Percentiles rank a stretch among this genome's conserved stretches.
Conservation (phyloP, 2,329 filamentous ascomycete genomes). For the Triangularia setosa region DNA sequence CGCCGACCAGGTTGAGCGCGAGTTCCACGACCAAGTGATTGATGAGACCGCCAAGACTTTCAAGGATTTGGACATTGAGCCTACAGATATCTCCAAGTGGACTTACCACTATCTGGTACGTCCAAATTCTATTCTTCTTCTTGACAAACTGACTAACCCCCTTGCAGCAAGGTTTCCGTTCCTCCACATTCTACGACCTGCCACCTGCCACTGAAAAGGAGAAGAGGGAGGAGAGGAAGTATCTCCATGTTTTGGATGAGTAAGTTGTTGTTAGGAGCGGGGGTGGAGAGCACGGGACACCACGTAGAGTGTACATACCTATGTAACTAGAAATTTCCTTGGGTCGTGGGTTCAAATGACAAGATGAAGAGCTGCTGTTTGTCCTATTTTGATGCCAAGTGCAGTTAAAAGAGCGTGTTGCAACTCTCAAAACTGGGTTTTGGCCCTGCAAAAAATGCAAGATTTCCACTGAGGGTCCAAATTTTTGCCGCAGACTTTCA, state of each 20-base stretch:
- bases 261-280: slow-evolving; percentile 32
- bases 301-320: slow-evolving; percentile 32
- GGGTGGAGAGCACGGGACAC: slow-evolving; percentile 9
- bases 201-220: slow-evolving; percentile 93
- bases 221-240: slow-evolving; percentile 93
- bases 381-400: not conserved
- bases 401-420: not conserved
- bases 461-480: not conserved
- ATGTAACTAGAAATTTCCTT: slow-evolving; percentile 29
- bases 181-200: slow-evolving; percentile 83
- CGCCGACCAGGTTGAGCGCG: slow-evolving; percentile 81
- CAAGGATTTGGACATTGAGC: slow-evolving; percentile 85
- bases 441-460: not conserved
- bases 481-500: not conserved
- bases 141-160: slow-evolving; percentile 31
- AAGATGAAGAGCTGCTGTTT: slow-evolving; percentile 17
- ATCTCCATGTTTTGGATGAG: slow-evolving; percentile 83
- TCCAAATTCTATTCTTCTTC: not conserved
- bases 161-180: slow-evolving; percentile 80
- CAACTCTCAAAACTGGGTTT: not conserved
- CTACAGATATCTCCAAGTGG: slow-evolving; percentile 77
- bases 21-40: slow-evolving; percentile 90
- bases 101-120: slow-evolving; percentile 93
- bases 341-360: slow-evolving; percentile 15
- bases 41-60: slow-evolving; percentile 92